Percentiles rank a stretch among this genome's conserved stretches.
phyloP scores from a whole-genome alignment of 108 stramenopile species.

The Skeletonema grethae region DNA sequence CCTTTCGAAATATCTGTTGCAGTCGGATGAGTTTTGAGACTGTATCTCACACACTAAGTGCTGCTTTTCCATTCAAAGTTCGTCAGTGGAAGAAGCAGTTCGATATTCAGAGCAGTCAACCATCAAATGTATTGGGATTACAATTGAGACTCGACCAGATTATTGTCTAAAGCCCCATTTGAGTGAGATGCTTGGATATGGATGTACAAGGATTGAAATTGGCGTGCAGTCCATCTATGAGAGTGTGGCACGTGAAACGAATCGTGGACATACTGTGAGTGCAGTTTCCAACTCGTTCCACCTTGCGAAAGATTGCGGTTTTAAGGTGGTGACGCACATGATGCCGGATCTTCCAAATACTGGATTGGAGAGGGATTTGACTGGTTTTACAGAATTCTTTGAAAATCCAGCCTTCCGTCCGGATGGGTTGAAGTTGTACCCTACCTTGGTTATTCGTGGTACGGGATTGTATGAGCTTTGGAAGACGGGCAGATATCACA shows the following conservation, averaged over 20 bases:
- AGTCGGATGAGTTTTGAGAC: too few relatives aligned
- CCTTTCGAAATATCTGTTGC: too few relatives aligned
- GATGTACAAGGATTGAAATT: slow-evolving; percentile 98
- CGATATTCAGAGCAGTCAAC: slow-evolving; percentile 86
- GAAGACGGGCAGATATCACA: slow-evolving; percentile 93
- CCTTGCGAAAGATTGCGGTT: slow-evolving; percentile 95
- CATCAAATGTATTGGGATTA: slow-evolving; percentile 94
- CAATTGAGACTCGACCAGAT: slow-evolving; percentile 97
- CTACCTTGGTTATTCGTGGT: slow-evolving; percentile 94
- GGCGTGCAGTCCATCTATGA: slow-evolving; percentile 97
- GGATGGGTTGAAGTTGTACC: slow-evolving; percentile 96
- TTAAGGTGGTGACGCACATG: slow-evolving; percentile 97
- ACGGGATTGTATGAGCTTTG: slow-evolving; percentile 96
- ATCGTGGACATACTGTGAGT: slow-evolving; percentile 93
- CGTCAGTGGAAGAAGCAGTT: slow-evolving; percentile 86
- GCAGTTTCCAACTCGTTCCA: slow-evolving; percentile 93
- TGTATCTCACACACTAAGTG: too few relatives aligned
- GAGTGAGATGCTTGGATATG: slow-evolving; percentile 93
- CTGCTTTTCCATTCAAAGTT: slow-evolving; percentile 29
- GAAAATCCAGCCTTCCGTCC: slow-evolving; percentile 92
- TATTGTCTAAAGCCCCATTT: slow-evolving; percentile 95
- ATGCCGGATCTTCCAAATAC: slow-evolving; percentile 98
- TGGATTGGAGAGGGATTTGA: slow-evolving; percentile 90
- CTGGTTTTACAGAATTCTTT: slow-evolving; percentile 92
- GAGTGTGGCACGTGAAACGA: slow-evolving; percentile 91